Evolutionary conservation across 768 basidiomycete species (phyloP), one percentile per base, ranked within the genome.

Genomic region (Auricularia heimuer): DNA sequence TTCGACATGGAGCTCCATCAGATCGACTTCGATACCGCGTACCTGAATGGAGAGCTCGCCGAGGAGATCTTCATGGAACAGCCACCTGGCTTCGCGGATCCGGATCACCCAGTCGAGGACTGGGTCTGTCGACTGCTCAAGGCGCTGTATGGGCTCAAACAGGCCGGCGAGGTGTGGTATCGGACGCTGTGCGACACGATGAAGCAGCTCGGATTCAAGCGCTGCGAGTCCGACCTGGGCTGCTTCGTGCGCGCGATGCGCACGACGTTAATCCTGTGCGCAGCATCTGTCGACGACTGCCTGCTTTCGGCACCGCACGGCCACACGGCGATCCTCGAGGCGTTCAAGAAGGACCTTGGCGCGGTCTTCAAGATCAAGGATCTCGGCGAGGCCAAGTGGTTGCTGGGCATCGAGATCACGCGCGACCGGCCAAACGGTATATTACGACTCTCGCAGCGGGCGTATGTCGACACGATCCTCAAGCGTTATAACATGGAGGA

Each of bases 21-120:
- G 58, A 69, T 82, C 10, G 78, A 85, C 68, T 74, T 83, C 18
- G 78, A 77, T 36, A 71, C 71, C 0, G 78, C 78, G 0, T 82
- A 76, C 67, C 73, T 83, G 0, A 78, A 78, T 68, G 71, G 72
- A 33, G 69, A 75, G 29, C 74, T 82, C 33, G 11, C 34, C 54
- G 6, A 65, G 34, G 72, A 72, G 36, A 64, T 71, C 10, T 71
- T 67, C 70, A 64, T 70, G 65, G 36, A 34, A 3, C 67, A 61
- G 21, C 47, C 63, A 47, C 64, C 54, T 3, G 64, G 64, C 3
- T 62, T 8, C 39, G 60, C 62, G 3, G 64, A 63, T 54, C 36
- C 62, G 68, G 4, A 3, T 11, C 7, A 51, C 47, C 47, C 65
- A 65, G 4, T 60, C 24, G 24, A 24, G 8, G 63, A 6, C 18